Percentiles rank a stretch among this genome's conserved stretches.
These are phyloP conservation scores for Suillus placidus DNA, from an alignment of 768 basidiomycete species.

Conservation along the genomic window DNA sequence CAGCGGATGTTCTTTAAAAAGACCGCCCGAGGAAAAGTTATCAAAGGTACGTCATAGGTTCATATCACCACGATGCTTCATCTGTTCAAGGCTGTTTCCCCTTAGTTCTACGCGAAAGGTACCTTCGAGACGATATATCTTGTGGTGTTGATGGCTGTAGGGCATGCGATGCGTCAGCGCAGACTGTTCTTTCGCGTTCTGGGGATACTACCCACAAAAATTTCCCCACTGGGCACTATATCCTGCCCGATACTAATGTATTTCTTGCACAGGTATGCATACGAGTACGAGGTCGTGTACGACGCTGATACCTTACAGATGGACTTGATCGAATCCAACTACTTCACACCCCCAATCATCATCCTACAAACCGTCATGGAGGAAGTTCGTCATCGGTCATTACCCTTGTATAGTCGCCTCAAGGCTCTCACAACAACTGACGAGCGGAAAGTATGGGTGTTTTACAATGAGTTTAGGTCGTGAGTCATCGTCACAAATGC, in stretches of 20 bases:
- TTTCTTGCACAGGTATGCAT: slow-evolving; percentile 80
- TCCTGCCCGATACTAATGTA: slow-evolving; percentile 94
- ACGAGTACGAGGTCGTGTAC: not conserved
- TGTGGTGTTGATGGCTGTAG: slow-evolving; percentile 69
- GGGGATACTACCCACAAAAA: slow-evolving; percentile 61
- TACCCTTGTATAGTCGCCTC: slow-evolving; percentile 91
- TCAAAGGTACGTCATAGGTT: slow-evolving; percentile 66
- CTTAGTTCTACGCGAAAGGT: slow-evolving; percentile 76
- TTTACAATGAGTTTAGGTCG: slow-evolving; percentile 87
- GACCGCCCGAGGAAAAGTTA: slow-evolving; percentile 89
- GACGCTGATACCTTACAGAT: slow-evolving; percentile 54
- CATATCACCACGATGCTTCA: not conserved
- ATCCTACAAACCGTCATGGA: slow-evolving; percentile 94
- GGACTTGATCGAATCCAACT: slow-evolving; percentile 85
- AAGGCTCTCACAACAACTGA: slow-evolving; percentile 84
- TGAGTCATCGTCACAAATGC: slow-evolving; percentile 40
- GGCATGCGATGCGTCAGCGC: slow-evolving; percentile 50
- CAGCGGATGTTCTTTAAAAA: slow-evolving; percentile 97
- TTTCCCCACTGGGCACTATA: slow-evolving; percentile 72
- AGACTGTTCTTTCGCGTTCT: slow-evolving; percentile 54
- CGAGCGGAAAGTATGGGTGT: slow-evolving; percentile 82
- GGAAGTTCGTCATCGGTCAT: slow-evolving; percentile 92
- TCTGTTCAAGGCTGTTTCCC: not conserved
- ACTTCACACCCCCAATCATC: slow-evolving; percentile 80
- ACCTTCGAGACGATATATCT: slow-evolving; percentile 87